Percentiles rank a stretch among this genome's conserved stretches.
Evolutionary conservation across 164 flowering plant species (phyloP).

Genomic region (Cinnamomum chago): DNA sequence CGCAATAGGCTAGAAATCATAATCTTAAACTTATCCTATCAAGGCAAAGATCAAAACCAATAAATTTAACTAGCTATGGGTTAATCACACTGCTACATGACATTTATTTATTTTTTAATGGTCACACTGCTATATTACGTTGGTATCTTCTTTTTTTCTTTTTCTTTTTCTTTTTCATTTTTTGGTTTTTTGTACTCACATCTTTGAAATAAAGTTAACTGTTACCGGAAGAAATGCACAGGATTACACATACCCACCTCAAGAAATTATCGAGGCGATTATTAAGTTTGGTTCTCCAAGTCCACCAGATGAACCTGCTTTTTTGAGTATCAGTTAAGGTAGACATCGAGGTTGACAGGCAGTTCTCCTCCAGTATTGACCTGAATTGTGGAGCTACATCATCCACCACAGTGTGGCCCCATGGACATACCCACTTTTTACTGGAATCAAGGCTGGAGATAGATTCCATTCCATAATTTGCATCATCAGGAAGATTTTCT

Average conservation of each 20-base stretch:
- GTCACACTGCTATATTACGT: no score
- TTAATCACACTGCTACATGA: no score
- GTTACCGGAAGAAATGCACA: background rate
- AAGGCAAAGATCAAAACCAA: no score
- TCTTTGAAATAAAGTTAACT: no score
- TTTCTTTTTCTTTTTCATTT: no score
- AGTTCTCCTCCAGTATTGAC: conserved; percentile 64
- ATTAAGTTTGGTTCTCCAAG: conserved; percentile 65
- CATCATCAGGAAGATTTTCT: conserved; percentile 41
- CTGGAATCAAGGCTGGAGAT: conserved; percentile 8
- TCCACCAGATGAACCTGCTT: conserved; percentile 74
- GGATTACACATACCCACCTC: conserved; percentile 26
- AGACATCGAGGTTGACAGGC: conserved; percentile 44
- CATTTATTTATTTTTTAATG: no score
- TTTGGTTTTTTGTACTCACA: no score
- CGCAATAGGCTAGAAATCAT: no score
- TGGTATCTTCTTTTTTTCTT: no score
- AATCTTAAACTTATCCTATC: no score
- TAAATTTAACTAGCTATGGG: no score
- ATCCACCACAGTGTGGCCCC: conserved; percentile 72
- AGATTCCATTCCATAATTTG: conserved; percentile 15
- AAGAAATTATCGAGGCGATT: conserved; percentile 53
- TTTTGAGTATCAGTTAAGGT: conserved; percentile 42
- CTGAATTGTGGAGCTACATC: conserved; percentile 67
- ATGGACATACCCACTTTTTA: conserved; percentile 79